A percentile compares a stretch with the other conserved stretches of the same genome.
Evolutionary conservation across 2,329 filamentous ascomycete species (phyloP).

Genomic region (Metarhizium rileyi): DNA sequence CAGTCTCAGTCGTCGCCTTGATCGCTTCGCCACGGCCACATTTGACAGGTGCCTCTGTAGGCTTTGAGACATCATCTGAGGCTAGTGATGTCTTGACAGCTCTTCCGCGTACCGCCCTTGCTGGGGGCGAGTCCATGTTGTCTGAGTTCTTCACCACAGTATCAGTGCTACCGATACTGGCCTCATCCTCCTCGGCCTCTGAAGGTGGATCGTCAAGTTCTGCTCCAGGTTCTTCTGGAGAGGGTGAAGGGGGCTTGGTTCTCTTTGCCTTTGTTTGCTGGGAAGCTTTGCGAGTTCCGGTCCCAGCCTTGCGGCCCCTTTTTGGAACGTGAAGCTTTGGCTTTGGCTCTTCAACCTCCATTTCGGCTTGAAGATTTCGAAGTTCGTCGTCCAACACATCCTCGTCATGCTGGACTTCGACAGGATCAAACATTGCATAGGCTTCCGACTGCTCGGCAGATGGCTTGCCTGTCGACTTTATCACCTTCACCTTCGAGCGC

Average conservation of each 20-base stretch:
- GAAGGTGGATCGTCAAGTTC: slow-evolving; percentile 7
- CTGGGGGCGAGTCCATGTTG: slow-evolving; percentile 9
- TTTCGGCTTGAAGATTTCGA: slow-evolving; percentile 37
- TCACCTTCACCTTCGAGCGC: slow-evolving; percentile 21
- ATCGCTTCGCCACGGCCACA: slow-evolving; percentile 21
- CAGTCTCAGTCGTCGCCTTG: slow-evolving; percentile 9
- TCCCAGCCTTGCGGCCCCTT: slow-evolving; percentile 42
- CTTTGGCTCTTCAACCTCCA: slow-evolving; percentile 28
- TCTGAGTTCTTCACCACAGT: slow-evolving; percentile 30
- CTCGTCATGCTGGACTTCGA: slow-evolving; percentile 34
- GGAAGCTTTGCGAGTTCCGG: slow-evolving; percentile 39
- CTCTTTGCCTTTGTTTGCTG: slow-evolving; percentile 41
- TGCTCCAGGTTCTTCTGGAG: slow-evolving; percentile 11
- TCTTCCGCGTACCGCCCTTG: slow-evolving; percentile 18
- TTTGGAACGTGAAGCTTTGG: slow-evolving; percentile 39
- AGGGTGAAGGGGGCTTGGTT: slow-evolving; percentile 24
- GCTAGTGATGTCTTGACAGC: slow-evolving; percentile 16
- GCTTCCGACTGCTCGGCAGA: slow-evolving; percentile 23
- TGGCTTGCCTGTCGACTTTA: slow-evolving; percentile 18
- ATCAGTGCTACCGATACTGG: slow-evolving; percentile 30
- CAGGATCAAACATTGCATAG: slow-evolving; percentile 45
- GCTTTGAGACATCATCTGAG: neutral
- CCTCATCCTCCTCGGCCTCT: slow-evolving; percentile 21
- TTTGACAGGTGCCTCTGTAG: slow-evolving; percentile 15
- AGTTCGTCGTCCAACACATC: slow-evolving; percentile 42